Conservation (phyloP, 2,329 filamentous ascomycete genomes). For the Talaromyces sp. region DNA sequence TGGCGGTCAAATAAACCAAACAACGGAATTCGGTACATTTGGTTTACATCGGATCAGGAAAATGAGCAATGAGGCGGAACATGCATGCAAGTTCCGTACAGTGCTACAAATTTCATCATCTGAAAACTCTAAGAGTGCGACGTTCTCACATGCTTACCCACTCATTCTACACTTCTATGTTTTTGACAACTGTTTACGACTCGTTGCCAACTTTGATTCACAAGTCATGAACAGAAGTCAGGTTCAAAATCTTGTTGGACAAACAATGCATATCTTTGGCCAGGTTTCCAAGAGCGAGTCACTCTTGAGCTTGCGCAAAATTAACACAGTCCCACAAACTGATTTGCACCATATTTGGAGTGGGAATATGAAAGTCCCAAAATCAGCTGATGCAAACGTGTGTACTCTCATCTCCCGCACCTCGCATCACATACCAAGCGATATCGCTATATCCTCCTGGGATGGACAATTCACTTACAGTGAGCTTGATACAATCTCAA, state of each 20-base stretch:
- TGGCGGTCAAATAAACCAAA: background rate
- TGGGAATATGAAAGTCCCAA: background rate
- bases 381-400: background rate
- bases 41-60: constrained; percentile 33
- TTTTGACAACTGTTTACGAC: background rate
- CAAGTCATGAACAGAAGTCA: background rate
- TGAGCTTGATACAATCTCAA: constrained; percentile 25
- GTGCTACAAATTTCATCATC: background rate
- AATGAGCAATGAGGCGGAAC: constrained; percentile 42
- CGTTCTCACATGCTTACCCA: background rate
- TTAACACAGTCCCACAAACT: background rate
- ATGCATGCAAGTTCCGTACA: constrained; percentile 37
- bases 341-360: background rate
- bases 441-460: constrained; percentile 19
- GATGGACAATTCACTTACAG: constrained; percentile 23
- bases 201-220: background rate
- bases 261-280: background rate
- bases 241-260: background rate
- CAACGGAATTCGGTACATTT: background rate
- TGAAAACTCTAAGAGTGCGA: background rate
- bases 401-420: constrained; percentile 18
- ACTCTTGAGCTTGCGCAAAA: background rate
- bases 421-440: constrained; percentile 6
- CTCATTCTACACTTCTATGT: background rate
- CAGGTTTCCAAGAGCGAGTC: background rate